These are phyloP conservation scores for Erythrobasidium hasegawianum DNA, from an alignment of 1,284 basidiomycete species.

Conservation along the genomic window DNA sequence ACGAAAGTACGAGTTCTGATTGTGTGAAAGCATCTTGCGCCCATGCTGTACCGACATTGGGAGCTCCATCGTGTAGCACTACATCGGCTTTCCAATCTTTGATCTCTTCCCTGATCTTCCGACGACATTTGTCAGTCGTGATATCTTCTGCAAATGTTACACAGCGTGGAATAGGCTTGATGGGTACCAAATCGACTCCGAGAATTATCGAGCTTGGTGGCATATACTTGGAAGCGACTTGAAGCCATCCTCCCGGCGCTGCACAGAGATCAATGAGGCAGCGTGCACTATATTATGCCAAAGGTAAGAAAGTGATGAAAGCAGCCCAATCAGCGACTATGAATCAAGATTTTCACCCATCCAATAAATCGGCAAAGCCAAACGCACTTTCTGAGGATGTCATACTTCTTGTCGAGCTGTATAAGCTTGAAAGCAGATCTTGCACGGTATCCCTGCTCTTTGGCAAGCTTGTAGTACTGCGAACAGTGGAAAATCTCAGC, in stretches of 20 bases:
- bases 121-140: conserved; percentile 85
- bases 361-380: neutral
- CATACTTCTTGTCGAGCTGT: conserved; percentile 97
- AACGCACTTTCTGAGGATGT: conserved; percentile 67
- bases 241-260: conserved; percentile 98
- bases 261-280: conserved; percentile 98
- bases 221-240: conserved; percentile 99
- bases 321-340: neutral
- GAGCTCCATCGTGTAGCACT: conserved; percentile 98
- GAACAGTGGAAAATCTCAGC: conserved; percentile 8
- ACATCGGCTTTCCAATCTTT: conserved; percentile 99
- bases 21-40: conserved; percentile 98
- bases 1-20: conserved; percentile 93
- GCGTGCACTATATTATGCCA: conserved; percentile 55
- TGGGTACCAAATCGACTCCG: conserved; percentile 94
- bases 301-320: neutral
- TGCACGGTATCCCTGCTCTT: conserved; percentile 96
- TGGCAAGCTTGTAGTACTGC: conserved; percentile 53
- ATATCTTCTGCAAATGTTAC: conserved; percentile 93
- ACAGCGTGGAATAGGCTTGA: conserved; percentile 90
- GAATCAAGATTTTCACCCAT: neutral
- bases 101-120: conserved; percentile 77
- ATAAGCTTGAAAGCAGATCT: conserved; percentile 99
- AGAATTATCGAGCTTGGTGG: conserved; percentile 90
- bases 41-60: conserved; percentile 99